Conservation (phyloP, 345 rosid genomes). For the Bruguiera gymnorhiza region DNA sequence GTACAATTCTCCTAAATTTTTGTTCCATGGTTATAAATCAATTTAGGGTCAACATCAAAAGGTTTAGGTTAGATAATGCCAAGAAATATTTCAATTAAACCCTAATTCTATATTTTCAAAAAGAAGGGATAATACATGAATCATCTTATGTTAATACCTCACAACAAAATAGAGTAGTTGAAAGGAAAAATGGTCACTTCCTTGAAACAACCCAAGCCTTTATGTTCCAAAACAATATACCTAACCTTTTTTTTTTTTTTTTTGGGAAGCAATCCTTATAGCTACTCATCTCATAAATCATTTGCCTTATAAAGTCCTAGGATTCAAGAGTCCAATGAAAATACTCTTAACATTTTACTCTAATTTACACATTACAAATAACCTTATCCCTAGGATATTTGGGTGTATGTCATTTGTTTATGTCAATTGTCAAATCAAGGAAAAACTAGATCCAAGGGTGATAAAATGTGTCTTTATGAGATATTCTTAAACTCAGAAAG, state of each 20-base stretch:
- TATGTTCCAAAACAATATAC: background rate
- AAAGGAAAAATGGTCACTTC: background rate
- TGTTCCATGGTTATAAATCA: background rate
- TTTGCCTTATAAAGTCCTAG: background rate
- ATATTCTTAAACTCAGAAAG: background rate
- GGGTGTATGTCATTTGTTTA: slow-evolving; percentile 3
- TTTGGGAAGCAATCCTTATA: background rate
- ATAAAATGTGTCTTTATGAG: background rate
- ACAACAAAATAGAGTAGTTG: background rate
- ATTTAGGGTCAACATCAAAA: background rate
- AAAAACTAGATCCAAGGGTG: slow-evolving; percentile 1
- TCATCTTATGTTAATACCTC: background rate
- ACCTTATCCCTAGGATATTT: background rate
- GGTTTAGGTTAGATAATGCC: background rate
- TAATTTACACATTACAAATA: background rate
- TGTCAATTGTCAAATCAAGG: background rate
- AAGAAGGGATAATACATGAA: background rate
- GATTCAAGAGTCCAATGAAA: background rate
- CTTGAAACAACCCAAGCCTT: background rate
- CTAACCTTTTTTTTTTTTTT: background rate
- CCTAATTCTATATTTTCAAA: background rate
- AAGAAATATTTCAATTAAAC: background rate
- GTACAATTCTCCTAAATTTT: background rate
- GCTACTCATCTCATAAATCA: background rate
- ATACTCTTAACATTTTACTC: background rate